phyloP scores from a whole-genome alignment of 345 rosid species.

The Ceriops tagal region DNA sequence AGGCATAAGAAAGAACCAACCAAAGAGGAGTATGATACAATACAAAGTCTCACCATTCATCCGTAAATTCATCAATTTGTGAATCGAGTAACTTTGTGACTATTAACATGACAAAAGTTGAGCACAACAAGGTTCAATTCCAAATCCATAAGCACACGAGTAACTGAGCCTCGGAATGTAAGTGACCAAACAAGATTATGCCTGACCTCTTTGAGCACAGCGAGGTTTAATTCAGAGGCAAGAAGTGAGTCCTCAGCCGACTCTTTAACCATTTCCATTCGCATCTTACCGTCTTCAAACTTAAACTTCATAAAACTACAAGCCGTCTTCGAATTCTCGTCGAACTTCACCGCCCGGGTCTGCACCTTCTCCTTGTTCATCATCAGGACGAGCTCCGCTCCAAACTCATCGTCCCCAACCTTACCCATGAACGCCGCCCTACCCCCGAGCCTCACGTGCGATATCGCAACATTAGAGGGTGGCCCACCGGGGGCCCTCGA shows the following conservation, averaged over 20 bases:
- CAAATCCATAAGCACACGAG: no score
- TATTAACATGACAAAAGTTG: no score
- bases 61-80: no score
- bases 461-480: slow-evolving; percentile 76
- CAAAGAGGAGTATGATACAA: background rate
- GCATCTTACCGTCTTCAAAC: slow-evolving; percentile 68
- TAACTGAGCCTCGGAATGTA: no score
- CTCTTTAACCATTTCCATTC: slow-evolving; percentile 59
- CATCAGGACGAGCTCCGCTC: slow-evolving; percentile 66
- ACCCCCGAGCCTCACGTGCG: slow-evolving; percentile 81
- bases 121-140: no score
- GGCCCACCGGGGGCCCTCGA: slow-evolving; percentile 84
- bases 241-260: slow-evolving; percentile 77
- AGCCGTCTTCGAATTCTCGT: slow-evolving; percentile 53
- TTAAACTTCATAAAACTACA: slow-evolving; percentile 58
- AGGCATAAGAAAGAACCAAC: background rate
- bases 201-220: slow-evolving; percentile 84
- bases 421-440: slow-evolving; percentile 95
- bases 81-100: no score
- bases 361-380: slow-evolving; percentile 88
- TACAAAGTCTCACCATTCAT: no score
- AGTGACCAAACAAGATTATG: no score
- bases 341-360: slow-evolving; percentile 74
- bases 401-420: slow-evolving; percentile 69
- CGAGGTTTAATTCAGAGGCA: slow-evolving; percentile 59